These are phyloP conservation scores for Eimeria necatrix DNA, from an alignment of 169 alveolate genomes.

Conservation along the genomic window DNA sequence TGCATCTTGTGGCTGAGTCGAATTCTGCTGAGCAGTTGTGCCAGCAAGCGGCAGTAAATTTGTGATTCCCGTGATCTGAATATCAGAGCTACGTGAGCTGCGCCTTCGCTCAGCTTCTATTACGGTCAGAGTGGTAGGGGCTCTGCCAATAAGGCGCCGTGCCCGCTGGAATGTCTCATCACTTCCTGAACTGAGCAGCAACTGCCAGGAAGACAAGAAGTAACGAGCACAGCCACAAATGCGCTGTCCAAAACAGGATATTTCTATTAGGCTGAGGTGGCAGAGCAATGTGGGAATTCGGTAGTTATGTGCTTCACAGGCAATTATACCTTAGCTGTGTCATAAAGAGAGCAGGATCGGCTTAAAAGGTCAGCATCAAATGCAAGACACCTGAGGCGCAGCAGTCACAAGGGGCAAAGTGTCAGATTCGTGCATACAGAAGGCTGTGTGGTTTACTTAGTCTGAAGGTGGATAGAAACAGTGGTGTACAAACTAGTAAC, in stretches of 20 bases:
- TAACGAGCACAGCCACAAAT: neutral
- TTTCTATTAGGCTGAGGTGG: neutral
- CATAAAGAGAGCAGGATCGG: conserved; percentile 37
- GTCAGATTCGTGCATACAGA: no score
- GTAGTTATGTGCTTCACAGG: neutral
- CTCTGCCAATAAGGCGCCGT: conserved; percentile 48
- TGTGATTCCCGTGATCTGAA: neutral
- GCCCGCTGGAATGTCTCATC: conserved; percentile 66
- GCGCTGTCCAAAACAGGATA: neutral
- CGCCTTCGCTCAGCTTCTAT: conserved; percentile 53
- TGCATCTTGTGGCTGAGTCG: neutral
- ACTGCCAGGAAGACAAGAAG: neutral
- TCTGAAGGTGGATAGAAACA: no score
- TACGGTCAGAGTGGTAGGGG: conserved; percentile 34
- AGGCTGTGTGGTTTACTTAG: no score
- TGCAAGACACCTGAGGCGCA: conserved; percentile 63
- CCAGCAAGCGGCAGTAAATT: neutral
- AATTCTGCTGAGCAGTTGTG: neutral
- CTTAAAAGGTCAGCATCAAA: conserved; percentile 48
- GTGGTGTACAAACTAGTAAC: no score
- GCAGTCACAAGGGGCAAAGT: neutral
- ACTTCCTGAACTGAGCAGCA: conserved; percentile 35
- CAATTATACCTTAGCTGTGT: conserved; percentile 26
- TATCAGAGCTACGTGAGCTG: conserved; percentile 23
- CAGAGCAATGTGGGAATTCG: neutral